Base-by-base conservation (phyloP, 495 filamentous ascomycete species). In the Daldinia concentrica region DNA sequence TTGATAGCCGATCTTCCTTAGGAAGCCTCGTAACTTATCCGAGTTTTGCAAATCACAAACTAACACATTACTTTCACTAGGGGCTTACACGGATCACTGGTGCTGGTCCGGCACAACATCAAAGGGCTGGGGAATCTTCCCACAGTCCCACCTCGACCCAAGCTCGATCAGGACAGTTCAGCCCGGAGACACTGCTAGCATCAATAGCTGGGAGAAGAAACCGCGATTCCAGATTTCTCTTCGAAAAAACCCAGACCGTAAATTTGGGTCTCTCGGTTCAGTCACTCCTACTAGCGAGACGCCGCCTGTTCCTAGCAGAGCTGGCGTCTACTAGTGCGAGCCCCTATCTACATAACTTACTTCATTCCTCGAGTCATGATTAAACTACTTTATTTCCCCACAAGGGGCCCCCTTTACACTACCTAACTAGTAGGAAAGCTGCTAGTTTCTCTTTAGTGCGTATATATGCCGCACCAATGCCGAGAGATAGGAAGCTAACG, bases 101-200 rank as follows among this genome's bases (percentile, higher is more conserved):
- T 85, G 83, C 70, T 85, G 82, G 82, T 79, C 81, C 0, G 84
- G 84, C 24, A 77, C 75, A 5, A 84, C 79, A 17, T 57, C 72
- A 9, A 84, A 82, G 68, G 81, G 80, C 26, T 82, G 75, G 78
- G 84, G 84, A 4, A 52, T 84, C 14, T 85, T 85, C 70, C 84
- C 83, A n/a, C 66, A 78, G 58, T 77, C 76, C 19, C 78, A 78
- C 54, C 71, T 83, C n/a, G 80, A 81, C 36, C 75, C 79, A 1
- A 69, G 64, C 52, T 75, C 79, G 51, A 67, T 81, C 29, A 67
- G 58, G 54, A 78, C 76, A 6, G 58, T 71, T 9, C 60, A 71
- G 12, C 64, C 71, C 12, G 65, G 65, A 4, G 76, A 81, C 52
- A 43, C 59, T 1, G 71, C 71, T 4, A 78, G 77, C 57, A 69